Base-by-base conservation (phyloP, 225 moss, liverwort and hornwort genomes). In the Physcomitrium patens region DNA sequence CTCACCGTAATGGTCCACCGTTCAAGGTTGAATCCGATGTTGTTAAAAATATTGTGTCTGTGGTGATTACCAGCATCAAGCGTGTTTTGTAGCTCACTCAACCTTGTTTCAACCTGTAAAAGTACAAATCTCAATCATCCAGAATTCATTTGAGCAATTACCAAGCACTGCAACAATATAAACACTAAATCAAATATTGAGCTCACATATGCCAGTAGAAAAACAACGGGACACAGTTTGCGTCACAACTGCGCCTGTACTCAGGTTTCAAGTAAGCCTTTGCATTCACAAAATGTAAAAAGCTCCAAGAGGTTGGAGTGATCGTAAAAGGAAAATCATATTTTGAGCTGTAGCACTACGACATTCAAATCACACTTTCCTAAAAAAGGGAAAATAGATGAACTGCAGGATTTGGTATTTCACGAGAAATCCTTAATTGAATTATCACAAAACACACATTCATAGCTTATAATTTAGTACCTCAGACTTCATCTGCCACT, bases 1-100 rank as follows among this genome's bases (percentile, higher is more conserved):
- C 89, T 68, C 88, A 99, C 99, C 95, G 93, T 78, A 13, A 90
- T 83, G 74, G 91, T 93, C 99, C 99, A 99, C 61, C 94, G 82
- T 60, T 99, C 99, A 56, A 99, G 69, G n/a, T 84, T 86, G 84
- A 90, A 89, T 42, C 95, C 99, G 69, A 99, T 93, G 53, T 78
- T 90, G 69, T 93, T 89, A 23, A 99, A 88, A 19, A 99, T 86
- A 77, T 88, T 91, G 77, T 95, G 89, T 41, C 99, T 81, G 77
- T 99, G 99, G 42, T 89, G 90, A 49, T 82, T 79, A 67, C 99
- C 91, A 54, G 99, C 99, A 73, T 95, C 99, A 77, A 99, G 82
- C 41, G 99, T 99, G 42, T 77, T 86, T 83, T 89, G 99, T 59
- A 99, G 78, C 83, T 99, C 99, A 64, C 76, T 79, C 73, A 95